A percentile compares a stretch with the other conserved stretches of the same genome.
Evolutionary conservation across 495 filamentous ascomycete species (phyloP).

Genomic region (Bombardia bombarda): DNA sequence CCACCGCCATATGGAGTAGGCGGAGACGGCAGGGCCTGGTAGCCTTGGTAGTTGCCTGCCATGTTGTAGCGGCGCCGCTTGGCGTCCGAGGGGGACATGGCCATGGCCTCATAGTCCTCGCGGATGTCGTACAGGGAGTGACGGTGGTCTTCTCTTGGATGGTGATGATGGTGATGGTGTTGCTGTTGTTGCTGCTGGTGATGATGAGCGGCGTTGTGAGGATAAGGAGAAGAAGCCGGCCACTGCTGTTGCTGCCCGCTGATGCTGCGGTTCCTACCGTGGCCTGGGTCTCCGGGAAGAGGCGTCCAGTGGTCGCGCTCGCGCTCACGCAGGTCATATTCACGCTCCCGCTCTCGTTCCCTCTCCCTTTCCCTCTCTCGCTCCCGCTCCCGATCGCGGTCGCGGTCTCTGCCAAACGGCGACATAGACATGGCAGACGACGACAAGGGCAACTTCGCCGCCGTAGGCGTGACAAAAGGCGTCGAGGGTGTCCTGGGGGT

Average conservation of each 20-base stretch:
- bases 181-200: too few species aligned
- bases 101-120: conserved; percentile 28
- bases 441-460: not conserved
- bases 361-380: too few species aligned
- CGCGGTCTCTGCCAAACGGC: conserved; percentile 4
- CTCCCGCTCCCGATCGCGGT: too few species aligned
- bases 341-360: too few species aligned
- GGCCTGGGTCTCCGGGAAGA: too few species aligned
- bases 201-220: too few species aligned
- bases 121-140: conserved; percentile 13
- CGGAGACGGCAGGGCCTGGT: conserved; percentile 13
- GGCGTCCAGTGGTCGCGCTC: too few species aligned
- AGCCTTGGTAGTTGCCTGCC: conserved; percentile 15
- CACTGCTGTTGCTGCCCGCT: too few species aligned
- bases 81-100: conserved; percentile 38
- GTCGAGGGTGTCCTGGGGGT: conserved; percentile 38
- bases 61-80: not conserved
- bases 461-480: conserved; percentile 24
- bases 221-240: too few species aligned
- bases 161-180: not conserved
- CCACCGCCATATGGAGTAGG: conserved; percentile 2
- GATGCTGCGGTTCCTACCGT: too few species aligned
- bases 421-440: not conserved
- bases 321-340: too few species aligned
- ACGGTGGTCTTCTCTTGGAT: too few species aligned